A percentile compares a stretch with the other conserved stretches of the same genome.
These are phyloP conservation scores for Boletus reticulatus DNA, from an alignment of 768 basidiomycete species.

Conservation along the genomic window DNA sequence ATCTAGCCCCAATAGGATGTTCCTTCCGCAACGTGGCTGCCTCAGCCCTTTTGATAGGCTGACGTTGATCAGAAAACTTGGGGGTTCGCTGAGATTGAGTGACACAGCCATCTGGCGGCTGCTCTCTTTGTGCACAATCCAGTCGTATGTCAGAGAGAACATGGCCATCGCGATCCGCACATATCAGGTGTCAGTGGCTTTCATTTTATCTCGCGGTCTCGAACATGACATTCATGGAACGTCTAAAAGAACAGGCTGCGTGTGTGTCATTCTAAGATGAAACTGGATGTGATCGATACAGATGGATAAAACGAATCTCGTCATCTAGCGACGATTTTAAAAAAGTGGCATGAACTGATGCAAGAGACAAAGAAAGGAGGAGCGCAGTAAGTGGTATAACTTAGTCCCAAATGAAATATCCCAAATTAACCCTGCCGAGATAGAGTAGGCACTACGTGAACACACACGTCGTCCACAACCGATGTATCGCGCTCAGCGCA, in stretches of 20 bases:
- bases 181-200: constrained; percentile 4
- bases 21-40: constrained; percentile 10
- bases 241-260: constrained; percentile 2
- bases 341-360: constrained; percentile 15
- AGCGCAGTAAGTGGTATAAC: constrained; percentile 22
- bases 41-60: not conserved
- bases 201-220: constrained; percentile 15
- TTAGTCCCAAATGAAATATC: constrained; percentile 21
- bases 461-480: constrained; percentile 10
- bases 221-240: not conserved
- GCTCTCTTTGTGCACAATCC: not conserved
- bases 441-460: constrained; percentile 19
- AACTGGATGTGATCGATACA: constrained; percentile 15
- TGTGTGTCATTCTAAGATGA: constrained; percentile 6
- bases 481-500: constrained; percentile 22
- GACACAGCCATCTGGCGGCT: constrained; percentile 8
- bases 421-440: constrained; percentile 23
- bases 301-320: constrained; percentile 3
- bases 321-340: constrained; percentile 3
- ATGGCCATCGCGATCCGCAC: constrained; percentile 2
- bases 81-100: constrained; percentile 26
- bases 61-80: constrained; percentile 11
- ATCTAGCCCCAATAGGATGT: constrained; percentile 6
- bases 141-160: not conserved
- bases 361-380: not conserved